phyloP scores from a whole-genome alignment of 2,329 filamentous ascomycete genomes.

The Scedosporium boydii region DNA sequence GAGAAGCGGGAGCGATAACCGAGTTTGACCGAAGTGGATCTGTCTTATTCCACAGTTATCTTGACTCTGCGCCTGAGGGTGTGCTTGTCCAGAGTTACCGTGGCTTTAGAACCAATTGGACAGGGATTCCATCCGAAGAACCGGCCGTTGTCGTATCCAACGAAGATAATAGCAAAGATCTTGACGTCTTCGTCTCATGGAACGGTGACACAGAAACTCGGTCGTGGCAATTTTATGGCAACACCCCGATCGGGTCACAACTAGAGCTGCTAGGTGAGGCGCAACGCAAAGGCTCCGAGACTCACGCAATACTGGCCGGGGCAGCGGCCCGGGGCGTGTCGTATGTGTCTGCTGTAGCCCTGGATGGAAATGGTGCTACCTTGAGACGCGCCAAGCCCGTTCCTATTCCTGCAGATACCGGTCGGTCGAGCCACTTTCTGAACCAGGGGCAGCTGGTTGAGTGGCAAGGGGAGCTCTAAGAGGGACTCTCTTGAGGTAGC shows the following conservation, averaged over 20 bases:
- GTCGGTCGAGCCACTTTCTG: too few species aligned
- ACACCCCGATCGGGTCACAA: background rate
- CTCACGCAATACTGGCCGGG: too few species aligned
- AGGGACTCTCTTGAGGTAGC: too few species aligned
- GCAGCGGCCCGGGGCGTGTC: too few species aligned
- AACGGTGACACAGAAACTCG: conserved; percentile 38
- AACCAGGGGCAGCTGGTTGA: too few species aligned
- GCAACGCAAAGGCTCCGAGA: background rate
- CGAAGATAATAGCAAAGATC: background rate
- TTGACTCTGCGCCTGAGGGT: conserved; percentile 25
- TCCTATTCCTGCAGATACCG: too few species aligned
- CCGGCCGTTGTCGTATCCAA: conserved; percentile 16
- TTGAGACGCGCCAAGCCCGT: too few species aligned
- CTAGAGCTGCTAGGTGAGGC: background rate
- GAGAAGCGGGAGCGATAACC: conserved; percentile 36
- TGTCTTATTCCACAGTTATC: conserved; percentile 42
- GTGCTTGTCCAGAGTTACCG: conserved; percentile 41
- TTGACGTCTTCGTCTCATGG: conserved; percentile 39
- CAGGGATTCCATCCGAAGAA: conserved; percentile 26
- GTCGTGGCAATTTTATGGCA: conserved; percentile 38
- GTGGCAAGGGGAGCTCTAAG: too few species aligned
- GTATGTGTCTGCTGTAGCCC: too few species aligned
- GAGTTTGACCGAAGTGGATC: conserved; percentile 37
- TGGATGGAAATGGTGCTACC: too few species aligned
- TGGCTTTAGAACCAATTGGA: conserved; percentile 43